These are phyloP conservation scores for Paecilomyces dactylethromorphus DNA, from an alignment of 2,329 filamentous ascomycete species.

Conservation along the genomic window DNA sequence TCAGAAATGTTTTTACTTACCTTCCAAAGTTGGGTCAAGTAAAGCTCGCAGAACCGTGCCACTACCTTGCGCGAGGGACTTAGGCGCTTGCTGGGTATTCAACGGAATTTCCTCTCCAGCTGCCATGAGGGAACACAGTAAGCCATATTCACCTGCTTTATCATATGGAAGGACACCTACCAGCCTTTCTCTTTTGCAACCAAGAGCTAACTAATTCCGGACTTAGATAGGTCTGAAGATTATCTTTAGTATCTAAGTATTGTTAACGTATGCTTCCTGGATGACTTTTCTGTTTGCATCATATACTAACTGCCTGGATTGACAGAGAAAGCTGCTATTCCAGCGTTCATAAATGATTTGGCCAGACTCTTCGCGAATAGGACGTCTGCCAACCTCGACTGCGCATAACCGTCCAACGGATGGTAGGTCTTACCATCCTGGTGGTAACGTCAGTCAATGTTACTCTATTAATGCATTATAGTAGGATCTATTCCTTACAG, in stretches of 20 bases:
- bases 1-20: slow-evolving; percentile 7
- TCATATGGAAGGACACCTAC: slow-evolving; percentile 4
- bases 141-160: not conserved
- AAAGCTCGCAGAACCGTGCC: slow-evolving; percentile 16
- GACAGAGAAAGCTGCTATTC: slow-evolving; percentile 15
- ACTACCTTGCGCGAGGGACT: slow-evolving; percentile 15
- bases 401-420: slow-evolving; percentile 17
- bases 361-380: slow-evolving; percentile 16
- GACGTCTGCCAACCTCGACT: slow-evolving; percentile 21
- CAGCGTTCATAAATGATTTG: slow-evolving; percentile 2
- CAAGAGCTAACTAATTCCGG: slow-evolving; percentile 14
- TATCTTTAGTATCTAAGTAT: slow-evolving; percentile 14
- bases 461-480: not conserved
- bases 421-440: slow-evolving; percentile 19
- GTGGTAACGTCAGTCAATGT: not conserved
- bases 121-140: slow-evolving; percentile 1
- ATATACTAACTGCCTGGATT: slow-evolving; percentile 20
- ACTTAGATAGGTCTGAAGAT: slow-evolving; percentile 14
- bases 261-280: not conserved
- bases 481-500: slow-evolving; percentile 6
- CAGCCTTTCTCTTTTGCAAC: slow-evolving; percentile 17
- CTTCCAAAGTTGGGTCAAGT: slow-evolving; percentile 16
- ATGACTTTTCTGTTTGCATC: not conserved
- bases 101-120: slow-evolving; percentile 15
- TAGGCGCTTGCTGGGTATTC: slow-evolving; percentile 16